Evolutionary conservation across 1,139 yeast genomes (phyloP).

Genomic region (Blastobotrys capitulatus): DNA sequence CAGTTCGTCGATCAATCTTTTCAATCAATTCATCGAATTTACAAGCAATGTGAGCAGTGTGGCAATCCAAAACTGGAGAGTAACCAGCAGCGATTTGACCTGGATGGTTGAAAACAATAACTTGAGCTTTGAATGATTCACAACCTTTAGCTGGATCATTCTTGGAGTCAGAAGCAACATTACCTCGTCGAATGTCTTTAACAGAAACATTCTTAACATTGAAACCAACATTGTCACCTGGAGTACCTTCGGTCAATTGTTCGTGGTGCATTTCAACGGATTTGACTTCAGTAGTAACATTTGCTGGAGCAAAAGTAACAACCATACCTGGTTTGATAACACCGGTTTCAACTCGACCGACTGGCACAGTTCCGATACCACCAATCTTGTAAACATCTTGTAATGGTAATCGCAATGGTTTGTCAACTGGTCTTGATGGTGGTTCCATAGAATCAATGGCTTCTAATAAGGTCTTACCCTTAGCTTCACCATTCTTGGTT

Average conservation of each 20-base stretch:
- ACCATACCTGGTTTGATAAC: constrained; percentile 88
- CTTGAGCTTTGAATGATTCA: constrained; percentile 84
- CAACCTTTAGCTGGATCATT: constrained; percentile 86
- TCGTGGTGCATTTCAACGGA: constrained; percentile 95
- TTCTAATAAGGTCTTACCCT: constrained; percentile 84
- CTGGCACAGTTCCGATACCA: constrained; percentile 93
- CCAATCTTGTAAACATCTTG: constrained; percentile 93
- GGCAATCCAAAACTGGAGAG: constrained; percentile 92
- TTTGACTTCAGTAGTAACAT: constrained; percentile 90
- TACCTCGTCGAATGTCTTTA: constrained; percentile 92
- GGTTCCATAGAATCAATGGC: constrained; percentile 86
- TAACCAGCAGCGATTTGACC: constrained; percentile 92
- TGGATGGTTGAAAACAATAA: constrained; percentile 86
- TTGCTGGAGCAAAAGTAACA: constrained; percentile 86
- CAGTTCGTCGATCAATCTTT: constrained; percentile 93
- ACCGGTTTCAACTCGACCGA: constrained; percentile 94
- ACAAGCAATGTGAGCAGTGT: constrained; percentile 95
- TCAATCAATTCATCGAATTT: constrained; percentile 76
- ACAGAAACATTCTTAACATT: constrained; percentile 93
- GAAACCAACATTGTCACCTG: constrained; percentile 96
- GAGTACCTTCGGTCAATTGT: constrained; percentile 75
- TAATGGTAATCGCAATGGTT: constrained; percentile 87
- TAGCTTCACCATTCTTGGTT: constrained; percentile 70
- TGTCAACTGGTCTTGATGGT: constrained; percentile 80
- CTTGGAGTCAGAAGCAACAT: constrained; percentile 94